Evolutionary conservation across 169 alveolate genomes (phyloP).

Genomic region (Pseudocohnilembus persalinus): DNA sequence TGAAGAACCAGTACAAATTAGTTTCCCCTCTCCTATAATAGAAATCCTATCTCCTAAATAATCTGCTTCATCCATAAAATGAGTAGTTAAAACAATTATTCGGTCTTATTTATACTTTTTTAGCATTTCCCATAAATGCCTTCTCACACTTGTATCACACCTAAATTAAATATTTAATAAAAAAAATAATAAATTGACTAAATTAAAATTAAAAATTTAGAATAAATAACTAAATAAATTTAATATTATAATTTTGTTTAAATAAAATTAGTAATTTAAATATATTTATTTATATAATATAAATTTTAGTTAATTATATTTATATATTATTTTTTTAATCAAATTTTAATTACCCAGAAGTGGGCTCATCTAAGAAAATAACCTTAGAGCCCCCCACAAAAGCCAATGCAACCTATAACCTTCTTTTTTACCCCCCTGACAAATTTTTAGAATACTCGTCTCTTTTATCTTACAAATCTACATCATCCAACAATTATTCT

Average conservation of each 20-base stretch:
- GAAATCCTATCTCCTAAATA: constrained; percentile 81
- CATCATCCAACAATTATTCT: constrained; percentile 66
- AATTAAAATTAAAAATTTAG: no score
- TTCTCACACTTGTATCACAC: constrained; percentile 79
- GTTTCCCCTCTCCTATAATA: constrained; percentile 71
- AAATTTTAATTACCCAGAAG: no score
- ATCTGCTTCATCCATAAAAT: constrained; percentile 84
- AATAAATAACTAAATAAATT: no score
- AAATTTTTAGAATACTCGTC: constrained; percentile 62
- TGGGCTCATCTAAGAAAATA: constrained; percentile 80
- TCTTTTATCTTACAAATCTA: constrained; percentile 62
- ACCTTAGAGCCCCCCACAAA: constrained; percentile 77
- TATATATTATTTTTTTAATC: no score
- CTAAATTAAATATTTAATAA: no score
- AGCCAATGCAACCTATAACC: constrained; percentile 77
- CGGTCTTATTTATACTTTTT: constrained; percentile 52
- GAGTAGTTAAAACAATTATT: constrained; percentile 75
- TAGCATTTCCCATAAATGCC: constrained; percentile 87
- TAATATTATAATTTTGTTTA: no score
- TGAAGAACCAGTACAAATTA: constrained; percentile 77
- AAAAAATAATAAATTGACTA: no score
- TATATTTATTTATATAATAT: no score
- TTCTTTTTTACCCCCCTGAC: constrained; percentile 86
- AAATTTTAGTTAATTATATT: no score
- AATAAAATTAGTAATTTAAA: no score